phyloP scores from a whole-genome alignment of 345 rosid species.

The Brassica napus region DNA sequence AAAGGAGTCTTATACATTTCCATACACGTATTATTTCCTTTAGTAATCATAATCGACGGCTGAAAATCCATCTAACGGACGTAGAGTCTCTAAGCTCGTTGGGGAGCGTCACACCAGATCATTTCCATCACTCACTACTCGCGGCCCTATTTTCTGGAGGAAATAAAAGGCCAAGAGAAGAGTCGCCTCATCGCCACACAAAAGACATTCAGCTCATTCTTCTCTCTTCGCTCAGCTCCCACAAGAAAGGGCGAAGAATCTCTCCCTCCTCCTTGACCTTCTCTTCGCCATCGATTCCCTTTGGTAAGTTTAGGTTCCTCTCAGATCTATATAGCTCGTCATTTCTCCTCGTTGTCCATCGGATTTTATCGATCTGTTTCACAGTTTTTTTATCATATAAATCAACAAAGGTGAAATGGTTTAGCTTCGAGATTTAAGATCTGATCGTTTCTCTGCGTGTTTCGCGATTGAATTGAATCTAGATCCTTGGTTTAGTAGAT shows the following conservation, averaged over 20 bases:
- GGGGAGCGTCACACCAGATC: background rate
- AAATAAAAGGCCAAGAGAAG: conserved; percentile 36
- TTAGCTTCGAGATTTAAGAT: background rate
- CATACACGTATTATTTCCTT: background rate
- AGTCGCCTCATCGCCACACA: conserved; percentile 40
- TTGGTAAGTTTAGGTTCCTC: conserved; percentile 13
- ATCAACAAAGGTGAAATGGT: conserved; percentile 26
- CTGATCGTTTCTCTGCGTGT: background rate
- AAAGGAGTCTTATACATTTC: background rate
- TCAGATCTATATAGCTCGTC: conserved; percentile 11
- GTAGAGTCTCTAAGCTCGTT: background rate
- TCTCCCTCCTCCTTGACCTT: conserved; percentile 22
- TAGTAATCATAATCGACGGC: conserved; percentile 19
- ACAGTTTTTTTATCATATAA: background rate
- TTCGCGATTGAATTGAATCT: background rate
- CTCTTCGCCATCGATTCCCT: conserved; percentile 30
- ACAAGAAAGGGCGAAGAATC: conserved; percentile 45
- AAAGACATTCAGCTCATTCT: background rate
- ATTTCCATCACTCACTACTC: background rate
- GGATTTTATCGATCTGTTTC: background rate
- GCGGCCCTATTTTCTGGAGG: conserved; percentile 36
- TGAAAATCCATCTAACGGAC: conserved; percentile 1
- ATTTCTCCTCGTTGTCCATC: background rate
- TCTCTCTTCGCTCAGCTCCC: conserved; percentile 33
- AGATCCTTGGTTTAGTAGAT: background rate